Evolutionary conservation across 176 grass and related monocot species (phyloP).

Genomic region (Raddia guianensis): DNA sequence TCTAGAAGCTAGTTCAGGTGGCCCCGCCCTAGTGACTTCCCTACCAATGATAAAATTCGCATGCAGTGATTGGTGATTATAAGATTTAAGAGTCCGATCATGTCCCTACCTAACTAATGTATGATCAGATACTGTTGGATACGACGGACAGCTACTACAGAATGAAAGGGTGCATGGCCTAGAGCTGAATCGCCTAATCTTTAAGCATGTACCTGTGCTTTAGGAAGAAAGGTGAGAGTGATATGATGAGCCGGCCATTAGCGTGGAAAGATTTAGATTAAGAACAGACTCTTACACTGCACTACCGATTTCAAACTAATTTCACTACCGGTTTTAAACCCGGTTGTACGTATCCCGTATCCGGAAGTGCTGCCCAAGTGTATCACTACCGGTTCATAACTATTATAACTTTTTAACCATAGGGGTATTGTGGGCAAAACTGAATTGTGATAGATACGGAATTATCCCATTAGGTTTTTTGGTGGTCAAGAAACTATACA

Average conservation of each 20-base stretch:
- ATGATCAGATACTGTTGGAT: neutral
- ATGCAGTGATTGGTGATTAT: neutral
- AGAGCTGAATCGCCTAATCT: neutral
- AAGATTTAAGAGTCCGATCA: too few species aligned
- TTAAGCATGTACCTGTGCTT: neutral
- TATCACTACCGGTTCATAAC: too few species aligned
- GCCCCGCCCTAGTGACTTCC: slow-evolving; percentile 13
- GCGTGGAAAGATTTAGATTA: neutral
- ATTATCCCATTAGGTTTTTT: too few species aligned
- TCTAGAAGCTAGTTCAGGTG: slow-evolving; percentile 48
- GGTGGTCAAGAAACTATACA: too few species aligned
- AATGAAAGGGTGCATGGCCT: neutral
- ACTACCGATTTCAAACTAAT: too few species aligned
- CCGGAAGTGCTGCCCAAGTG: too few species aligned
- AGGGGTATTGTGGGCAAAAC: too few species aligned
- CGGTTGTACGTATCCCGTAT: too few species aligned
- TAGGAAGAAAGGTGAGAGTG: neutral
- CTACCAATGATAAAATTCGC: slow-evolving; percentile 20
- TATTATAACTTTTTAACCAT: too few species aligned
- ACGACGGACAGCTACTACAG: neutral
- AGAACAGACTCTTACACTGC: neutral
- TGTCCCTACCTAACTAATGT: neutral
- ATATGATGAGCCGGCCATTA: neutral
- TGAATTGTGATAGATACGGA: too few species aligned
- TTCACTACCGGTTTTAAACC: too few species aligned